Evolutionary conservation across 371 early-diverging fungal genomes (phyloP).

Genomic region (Sporodiniella umbellata): DNA sequence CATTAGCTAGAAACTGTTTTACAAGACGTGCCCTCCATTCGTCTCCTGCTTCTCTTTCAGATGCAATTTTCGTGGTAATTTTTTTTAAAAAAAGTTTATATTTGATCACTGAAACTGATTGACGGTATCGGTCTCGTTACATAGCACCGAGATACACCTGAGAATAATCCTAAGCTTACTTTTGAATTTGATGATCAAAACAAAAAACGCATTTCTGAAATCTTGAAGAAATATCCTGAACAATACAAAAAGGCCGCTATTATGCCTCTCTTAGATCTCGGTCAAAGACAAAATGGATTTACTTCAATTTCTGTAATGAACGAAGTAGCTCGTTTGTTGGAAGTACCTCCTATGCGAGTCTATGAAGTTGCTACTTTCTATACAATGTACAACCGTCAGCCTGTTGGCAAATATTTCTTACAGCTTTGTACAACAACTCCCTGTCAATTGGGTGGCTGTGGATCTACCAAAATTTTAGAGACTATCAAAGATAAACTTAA

Average conservation of each 20-base stretch:
- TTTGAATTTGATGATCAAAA: conserved; percentile 88
- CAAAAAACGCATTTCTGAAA: conserved; percentile 77
- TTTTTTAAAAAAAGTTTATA: conserved; percentile 2
- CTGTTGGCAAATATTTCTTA: conserved; percentile 97
- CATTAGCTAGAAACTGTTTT: conserved; percentile 19
- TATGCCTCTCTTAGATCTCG: conserved; percentile 95
- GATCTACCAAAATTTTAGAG: conserved; percentile 86
- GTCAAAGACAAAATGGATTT: conserved; percentile 93
- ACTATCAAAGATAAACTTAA: conserved; percentile 82
- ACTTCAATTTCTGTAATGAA: conserved; percentile 96
- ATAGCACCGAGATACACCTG: conserved; percentile 87
- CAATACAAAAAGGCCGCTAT: conserved; percentile 97
- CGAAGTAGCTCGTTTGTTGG: conserved; percentile 89
- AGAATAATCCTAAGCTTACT: conserved; percentile 84
- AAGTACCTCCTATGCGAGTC: conserved; percentile 97
- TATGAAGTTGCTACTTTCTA: conserved; percentile 99
- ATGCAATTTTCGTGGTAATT: conserved; percentile 74
- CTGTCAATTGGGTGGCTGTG: conserved; percentile 88
- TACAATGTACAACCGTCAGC: conserved; percentile 98
- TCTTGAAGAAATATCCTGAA: conserved; percentile 92
- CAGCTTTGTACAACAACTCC: conserved; percentile 98
- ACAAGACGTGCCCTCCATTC: conserved; percentile 50
- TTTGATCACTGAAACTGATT: not conserved
- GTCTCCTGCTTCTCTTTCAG: conserved; percentile 54
- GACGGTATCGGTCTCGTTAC: not conserved